Evolutionary conservation across 2,329 filamentous ascomycete genomes (phyloP).

Genomic region (Biscogniauxia marginata): DNA sequence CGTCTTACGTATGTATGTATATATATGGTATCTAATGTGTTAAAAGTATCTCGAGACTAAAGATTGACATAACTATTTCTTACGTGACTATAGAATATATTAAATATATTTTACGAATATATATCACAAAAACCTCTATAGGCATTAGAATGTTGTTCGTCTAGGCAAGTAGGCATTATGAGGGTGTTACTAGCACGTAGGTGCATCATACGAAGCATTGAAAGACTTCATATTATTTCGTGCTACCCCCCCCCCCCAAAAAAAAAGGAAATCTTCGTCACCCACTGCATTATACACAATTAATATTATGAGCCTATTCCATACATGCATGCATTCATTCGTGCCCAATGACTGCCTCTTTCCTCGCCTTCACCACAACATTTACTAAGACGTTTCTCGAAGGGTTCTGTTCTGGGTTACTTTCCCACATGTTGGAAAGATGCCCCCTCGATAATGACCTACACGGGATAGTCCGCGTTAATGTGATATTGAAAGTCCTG

Average conservation of each 20-base stretch:
- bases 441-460: background rate
- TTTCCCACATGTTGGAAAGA: conserved; percentile 4
- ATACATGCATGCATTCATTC: conserved; percentile 13
- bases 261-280: conserved; percentile 5
- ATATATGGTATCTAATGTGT: no score
- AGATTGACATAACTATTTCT: no score
- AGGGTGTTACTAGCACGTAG: no score
- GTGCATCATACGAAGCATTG: background rate
- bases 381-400: conserved; percentile 6
- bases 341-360: conserved; percentile 8
- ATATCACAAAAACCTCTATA: no score
- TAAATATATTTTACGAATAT: no score
- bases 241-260: no score
- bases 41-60: no score
- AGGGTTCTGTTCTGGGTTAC: conserved; percentile 8
- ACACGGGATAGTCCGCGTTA: conserved; percentile 5
- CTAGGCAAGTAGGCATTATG: no score
- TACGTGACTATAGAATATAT: no score
- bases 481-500: conserved; percentile 6
- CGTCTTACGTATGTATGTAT: no score
- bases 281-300: conserved; percentile 21
- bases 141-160: no score
- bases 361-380: conserved; percentile 8
- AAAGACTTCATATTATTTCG: conserved; percentile 4
- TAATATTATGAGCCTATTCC: conserved; percentile 23